A percentile compares a stretch with the other conserved stretches of the same genome.
Evolutionary conservation across 2,329 filamentous ascomycete species (phyloP).

Genomic region (Phyllosticta citribraziliensis): DNA sequence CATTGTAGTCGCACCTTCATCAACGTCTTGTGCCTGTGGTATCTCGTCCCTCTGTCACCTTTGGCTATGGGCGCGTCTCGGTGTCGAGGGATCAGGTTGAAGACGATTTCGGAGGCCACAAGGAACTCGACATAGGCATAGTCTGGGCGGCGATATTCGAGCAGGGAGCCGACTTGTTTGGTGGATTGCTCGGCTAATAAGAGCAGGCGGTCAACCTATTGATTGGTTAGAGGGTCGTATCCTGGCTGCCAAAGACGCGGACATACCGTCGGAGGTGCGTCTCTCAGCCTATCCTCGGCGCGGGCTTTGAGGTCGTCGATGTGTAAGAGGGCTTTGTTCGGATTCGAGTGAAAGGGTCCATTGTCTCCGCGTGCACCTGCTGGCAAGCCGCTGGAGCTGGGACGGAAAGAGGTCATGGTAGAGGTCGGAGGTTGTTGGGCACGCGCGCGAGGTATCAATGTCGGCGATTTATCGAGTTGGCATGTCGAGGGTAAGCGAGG

Average conservation of each 20-base stretch:
- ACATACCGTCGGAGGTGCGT: conserved; percentile 20
- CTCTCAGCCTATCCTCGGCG: conserved; percentile 27
- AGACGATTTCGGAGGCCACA: conserved; percentile 66
- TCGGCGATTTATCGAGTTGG: background rate
- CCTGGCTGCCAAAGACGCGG: background rate
- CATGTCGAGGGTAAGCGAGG: conserved; percentile 2
- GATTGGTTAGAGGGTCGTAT: background rate
- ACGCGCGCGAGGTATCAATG: background rate
- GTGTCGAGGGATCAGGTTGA: conserved; percentile 67
- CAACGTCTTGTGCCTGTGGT: conserved; percentile 39
- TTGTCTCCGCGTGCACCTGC: conserved; percentile 19
- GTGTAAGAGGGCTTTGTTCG: conserved; percentile 23
- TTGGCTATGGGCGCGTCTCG: conserved; percentile 61
- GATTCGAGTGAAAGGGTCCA: conserved; percentile 16
- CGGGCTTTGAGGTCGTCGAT: conserved; percentile 35
- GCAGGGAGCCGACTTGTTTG: conserved; percentile 45
- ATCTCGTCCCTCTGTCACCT: conserved; percentile 40
- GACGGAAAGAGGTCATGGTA: conserved; percentile 12
- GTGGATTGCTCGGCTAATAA: conserved; percentile 32
- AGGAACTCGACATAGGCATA: conserved; percentile 77
- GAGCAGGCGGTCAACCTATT: conserved; percentile 32
- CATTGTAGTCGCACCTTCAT: conserved; percentile 15
- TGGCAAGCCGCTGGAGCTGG: conserved; percentile 17
- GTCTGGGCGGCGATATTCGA: conserved; percentile 57
- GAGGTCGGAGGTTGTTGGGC: conserved; percentile 3